Evolutionary conservation across 2,329 filamentous ascomycete genomes (phyloP).

Genomic region (Colletotrichum orbiculare): DNA sequence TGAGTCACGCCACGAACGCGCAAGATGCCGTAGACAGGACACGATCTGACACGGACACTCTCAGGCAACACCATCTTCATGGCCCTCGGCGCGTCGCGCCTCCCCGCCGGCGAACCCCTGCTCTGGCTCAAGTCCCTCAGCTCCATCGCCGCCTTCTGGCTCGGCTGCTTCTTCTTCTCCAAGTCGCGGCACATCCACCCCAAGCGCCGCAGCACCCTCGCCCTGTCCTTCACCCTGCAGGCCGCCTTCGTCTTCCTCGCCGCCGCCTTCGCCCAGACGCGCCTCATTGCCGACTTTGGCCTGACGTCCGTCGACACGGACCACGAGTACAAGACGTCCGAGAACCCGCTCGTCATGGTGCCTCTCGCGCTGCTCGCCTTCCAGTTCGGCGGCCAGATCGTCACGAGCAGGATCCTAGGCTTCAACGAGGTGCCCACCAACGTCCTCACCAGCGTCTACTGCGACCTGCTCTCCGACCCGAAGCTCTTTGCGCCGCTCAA

Average conservation of each 20-base stretch:
- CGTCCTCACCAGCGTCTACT: slow-evolving; percentile 66
- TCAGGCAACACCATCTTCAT: slow-evolving; percentile 72
- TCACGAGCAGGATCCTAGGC: slow-evolving; percentile 58
- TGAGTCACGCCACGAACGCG: neutral
- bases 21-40: too few species aligned
- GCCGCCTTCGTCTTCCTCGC: slow-evolving; percentile 61
- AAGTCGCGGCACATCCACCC: slow-evolving; percentile 47
- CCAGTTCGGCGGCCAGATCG: slow-evolving; percentile 65
- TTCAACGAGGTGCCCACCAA: slow-evolving; percentile 66
- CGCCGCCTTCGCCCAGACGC: slow-evolving; percentile 61
- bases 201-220: slow-evolving; percentile 54
- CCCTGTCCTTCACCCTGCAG: slow-evolving; percentile 63
- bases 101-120: slow-evolving; percentile 60
- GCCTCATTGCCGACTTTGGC: slow-evolving; percentile 57
- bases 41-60: neutral
- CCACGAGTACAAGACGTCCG: slow-evolving; percentile 38
- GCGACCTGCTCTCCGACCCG: slow-evolving; percentile 63
- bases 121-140: slow-evolving; percentile 65
- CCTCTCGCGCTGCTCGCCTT: slow-evolving; percentile 62
- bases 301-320: slow-evolving; percentile 37
- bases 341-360: slow-evolving; percentile 55
- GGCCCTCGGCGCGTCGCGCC: slow-evolving; percentile 65
- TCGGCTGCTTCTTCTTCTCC: slow-evolving; percentile 62
- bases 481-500: slow-evolving; percentile 52
- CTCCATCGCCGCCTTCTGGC: slow-evolving; percentile 64